Evolutionary conservation across 2,329 filamentous ascomycete genomes (phyloP), one percentile per base, ranked within the genome.

Genomic region (Pestalotiopsis fici): DNA sequence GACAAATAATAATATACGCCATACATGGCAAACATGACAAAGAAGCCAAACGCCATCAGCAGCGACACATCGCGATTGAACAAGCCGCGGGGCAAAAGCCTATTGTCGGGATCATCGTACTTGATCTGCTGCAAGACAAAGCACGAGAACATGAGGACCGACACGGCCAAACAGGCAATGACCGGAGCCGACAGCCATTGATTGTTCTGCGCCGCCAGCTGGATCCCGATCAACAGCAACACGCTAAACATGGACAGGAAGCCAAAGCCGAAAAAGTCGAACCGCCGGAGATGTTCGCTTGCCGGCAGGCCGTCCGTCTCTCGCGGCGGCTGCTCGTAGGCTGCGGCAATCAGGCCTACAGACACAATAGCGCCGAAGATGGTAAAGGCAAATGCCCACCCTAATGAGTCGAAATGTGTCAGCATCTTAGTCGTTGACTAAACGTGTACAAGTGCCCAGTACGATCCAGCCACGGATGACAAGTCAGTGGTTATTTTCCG

Each of bases 21-120:
- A 12, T 65, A 67, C 66, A 67, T 67, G 28, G 66, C 66, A 59
- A 67, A 67, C 66, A 65, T 67, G 2, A 61, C 54, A 28, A 65
- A 67, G 35, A 67, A 67, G 1, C 66, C 66, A 39, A 67, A 67
- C 11, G 62, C 66, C 13, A 67, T 57, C 5, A 67, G 63, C 7
- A 67, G 28, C 18, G 66, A 65, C 11, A 67, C 50, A 15, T 67
- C 66, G 28, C 66, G 55, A 21, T 39, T 61, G 31, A 67, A 62
- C 18, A 65, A 21, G 0, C 63, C 66, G 4, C 57, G 56, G 7
- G 66, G 66, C 11, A 67, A 21, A 9, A 67, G 47, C 21, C 66
- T 43, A 43, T 65, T 31, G 23, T 62, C 62, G 7, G 66, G 66
- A 13, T 65, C 39, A 11, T 39, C 15, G 35, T 67, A 55, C 39